Evolutionary conservation across 1,284 basidiomycete genomes (phyloP), one percentile per base, ranked within the genome.

Genomic region (Anthracocystis panici-leucophaei): DNA sequence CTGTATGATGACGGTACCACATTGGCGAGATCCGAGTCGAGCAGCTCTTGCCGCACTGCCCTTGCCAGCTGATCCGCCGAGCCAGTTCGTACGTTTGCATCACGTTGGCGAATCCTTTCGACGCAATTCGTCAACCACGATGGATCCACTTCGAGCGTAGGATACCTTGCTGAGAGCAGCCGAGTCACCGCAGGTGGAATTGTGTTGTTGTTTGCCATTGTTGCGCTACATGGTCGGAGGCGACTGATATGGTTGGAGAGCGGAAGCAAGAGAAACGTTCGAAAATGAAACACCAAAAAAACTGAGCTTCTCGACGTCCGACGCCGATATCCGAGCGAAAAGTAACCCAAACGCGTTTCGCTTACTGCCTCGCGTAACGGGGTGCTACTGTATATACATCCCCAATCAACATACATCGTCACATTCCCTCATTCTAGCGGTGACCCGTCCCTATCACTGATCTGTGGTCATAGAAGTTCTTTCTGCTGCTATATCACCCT

Each of bases 121-220:
- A 74, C 48, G 50, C 65, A 65, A 12, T 27, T 6, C 21, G 38
- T 16, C 52, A 76, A 58, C 74, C 74, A 76, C 16, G 35, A 25
- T 5, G 55, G 59, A 21, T 60, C 52, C 6, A 76, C 33, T 0
- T 60, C 35, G 35, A 76, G 57, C 12, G 74, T 76, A 2, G 74
- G 74, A 25, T 75, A 75, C 5, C 73, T 57, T n/a, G 73, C 73
- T 4, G 64, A 41, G 5, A 75, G 44, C 5, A 75, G 68, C 20
- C 73, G 67, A 8, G 35, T 67, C 29, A 75, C 73, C 10, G 73
- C 67, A 7, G 40, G 12, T 3, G 68, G 68, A 5, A 71, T 48
- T 2, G 53, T 11, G 21, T 46, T 33, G 20, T 29, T 6, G 12
- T 38, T 33, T 35, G 58, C 4, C 68, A 70, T 70, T 0, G 14